These are phyloP conservation scores for Neopestalotiopsis rosae DNA, from an alignment of 2,329 filamentous ascomycete genomes.

Conservation along the genomic window DNA sequence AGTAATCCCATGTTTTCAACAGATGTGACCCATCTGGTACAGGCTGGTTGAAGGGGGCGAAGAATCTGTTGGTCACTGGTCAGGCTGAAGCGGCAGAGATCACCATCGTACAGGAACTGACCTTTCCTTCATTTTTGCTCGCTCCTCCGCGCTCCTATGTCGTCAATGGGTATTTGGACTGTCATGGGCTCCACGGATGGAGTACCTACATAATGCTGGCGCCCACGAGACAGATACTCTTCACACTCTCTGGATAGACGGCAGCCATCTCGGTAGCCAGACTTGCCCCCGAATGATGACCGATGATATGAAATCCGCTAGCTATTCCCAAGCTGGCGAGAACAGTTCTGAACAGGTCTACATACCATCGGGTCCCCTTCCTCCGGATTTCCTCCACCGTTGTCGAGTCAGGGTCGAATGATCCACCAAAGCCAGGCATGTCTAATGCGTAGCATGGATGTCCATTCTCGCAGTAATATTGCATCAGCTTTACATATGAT, in stretches of 20 bases:
- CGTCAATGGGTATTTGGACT: background rate
- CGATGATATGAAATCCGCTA: conserved; percentile 21
- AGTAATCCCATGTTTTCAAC: conserved; percentile 22
- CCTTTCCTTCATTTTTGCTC: conserved; percentile 17
- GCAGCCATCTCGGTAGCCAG: conserved; percentile 25
- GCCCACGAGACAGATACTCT: conserved; percentile 17
- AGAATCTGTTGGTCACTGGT: background rate
- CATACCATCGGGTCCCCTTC: conserved; percentile 22
- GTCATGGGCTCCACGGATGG: background rate
- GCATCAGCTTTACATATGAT: conserved; percentile 17
- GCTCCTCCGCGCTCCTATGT: conserved; percentile 16
- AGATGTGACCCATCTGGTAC: conserved; percentile 20
- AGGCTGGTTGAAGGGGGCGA: conserved; percentile 21
- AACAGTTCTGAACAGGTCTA: conserved; percentile 20
- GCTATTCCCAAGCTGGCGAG: conserved; percentile 16
- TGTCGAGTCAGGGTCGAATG: conserved; percentile 23
- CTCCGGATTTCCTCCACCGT: conserved; percentile 14
- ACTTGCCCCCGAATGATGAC: conserved; percentile 25
- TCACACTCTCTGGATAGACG: conserved; percentile 14
- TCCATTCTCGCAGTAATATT: conserved; percentile 16
- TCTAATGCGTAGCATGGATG: conserved; percentile 26
- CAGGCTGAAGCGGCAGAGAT: background rate
- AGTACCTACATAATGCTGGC: conserved; percentile 13
- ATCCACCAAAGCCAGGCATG: conserved; percentile 27
- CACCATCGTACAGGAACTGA: background rate